Evolutionary conservation across 2,329 filamentous ascomycete species (phyloP), one percentile per base, ranked within the genome.

Genomic region (Ascochyta fabae): DNA sequence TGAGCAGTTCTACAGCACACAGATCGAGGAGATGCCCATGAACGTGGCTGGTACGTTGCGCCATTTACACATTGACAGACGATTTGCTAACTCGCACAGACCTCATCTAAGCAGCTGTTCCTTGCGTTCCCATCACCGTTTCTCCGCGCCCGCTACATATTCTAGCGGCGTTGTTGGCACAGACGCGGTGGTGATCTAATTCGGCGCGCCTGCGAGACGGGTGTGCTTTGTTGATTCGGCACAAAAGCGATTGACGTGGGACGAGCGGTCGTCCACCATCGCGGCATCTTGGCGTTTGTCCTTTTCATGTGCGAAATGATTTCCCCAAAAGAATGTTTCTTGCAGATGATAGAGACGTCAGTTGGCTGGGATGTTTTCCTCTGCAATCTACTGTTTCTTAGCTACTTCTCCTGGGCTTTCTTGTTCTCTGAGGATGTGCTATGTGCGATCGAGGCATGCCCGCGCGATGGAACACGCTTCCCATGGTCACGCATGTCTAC

Each of bases 1-100:
- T 73, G 95, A 99, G 82, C 92, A 97, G 84, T 99, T 98, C 87
- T 99, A 99, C 89, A 96, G 92, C 87, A 99, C 95, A 80, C 95
- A 99, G 85, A 98, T 99, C 70, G 95, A 99, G 84, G 95, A 99
- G 87, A 99, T 99, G 95, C 95, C 95, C 76, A 98, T 99, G 95
- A 89, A 88, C 80, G 87, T 88, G 79, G 84, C 85, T 75, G 83
- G 82, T 84, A 81, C 75, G 83, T 79, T 23, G n/a, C 31, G 8
- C 15, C 16, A 26, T 16, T 26, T 16, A 2, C 10, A 15, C 10
- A 34, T 13, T 15, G 4, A 33, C 9, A 29, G 8, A 40, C 15
- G 13, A 36, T 24, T 13, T 34, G 23, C 64, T 70, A 61, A 71
- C 56, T 7, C 23, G 31, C 10, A 19, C 54, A 74, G 72, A 77